Conservation (phyloP, 2,329 filamentous ascomycete species). For the Penicillium verrucosum region DNA sequence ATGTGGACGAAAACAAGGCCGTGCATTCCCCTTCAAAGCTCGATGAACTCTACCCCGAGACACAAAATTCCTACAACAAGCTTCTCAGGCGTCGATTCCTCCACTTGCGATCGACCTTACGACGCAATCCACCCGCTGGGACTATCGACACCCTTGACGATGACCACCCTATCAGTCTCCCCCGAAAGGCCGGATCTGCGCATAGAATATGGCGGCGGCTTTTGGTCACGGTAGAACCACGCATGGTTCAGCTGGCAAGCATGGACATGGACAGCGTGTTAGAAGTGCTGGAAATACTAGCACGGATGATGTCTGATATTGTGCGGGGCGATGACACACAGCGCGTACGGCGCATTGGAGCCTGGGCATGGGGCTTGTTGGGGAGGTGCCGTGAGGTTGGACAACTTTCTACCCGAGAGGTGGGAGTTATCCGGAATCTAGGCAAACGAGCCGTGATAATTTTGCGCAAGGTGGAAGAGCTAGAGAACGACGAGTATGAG, state of each 20-base stretch:
- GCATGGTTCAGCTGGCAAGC: conserved; percentile 49
- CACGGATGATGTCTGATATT: conserved; percentile 57
- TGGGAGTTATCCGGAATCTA: conserved; percentile 73
- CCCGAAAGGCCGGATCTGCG: conserved; percentile 52
- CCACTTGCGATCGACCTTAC: conserved; percentile 61
- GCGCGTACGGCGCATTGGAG: conserved; percentile 65
- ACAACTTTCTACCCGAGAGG: conserved; percentile 70
- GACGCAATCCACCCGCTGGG: conserved; percentile 52
- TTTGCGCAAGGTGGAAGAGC: conserved; percentile 46
- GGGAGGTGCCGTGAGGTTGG: conserved; percentile 71
- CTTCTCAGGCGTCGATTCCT: conserved; percentile 64
- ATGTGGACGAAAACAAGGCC: conserved; percentile 42
- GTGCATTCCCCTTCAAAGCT: conserved; percentile 18
- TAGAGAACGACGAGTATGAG: conserved; percentile 25
- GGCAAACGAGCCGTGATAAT: conserved; percentile 68
- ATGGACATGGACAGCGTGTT: conserved; percentile 63
- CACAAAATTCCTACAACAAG: conserved; percentile 65
- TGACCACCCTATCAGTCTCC: conserved; percentile 53
- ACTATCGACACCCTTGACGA: conserved; percentile 54
- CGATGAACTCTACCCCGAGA: conserved; percentile 38
- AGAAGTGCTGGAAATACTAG: conserved; percentile 61
- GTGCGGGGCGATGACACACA: conserved; percentile 60
- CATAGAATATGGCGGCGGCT: conserved; percentile 55
- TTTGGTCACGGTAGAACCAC: conserved; percentile 44
- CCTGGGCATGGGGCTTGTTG: conserved; percentile 82